Conservation (phyloP, 1,284 basidiomycete species). For the Cutaneotrichosporon sp. region DNA sequence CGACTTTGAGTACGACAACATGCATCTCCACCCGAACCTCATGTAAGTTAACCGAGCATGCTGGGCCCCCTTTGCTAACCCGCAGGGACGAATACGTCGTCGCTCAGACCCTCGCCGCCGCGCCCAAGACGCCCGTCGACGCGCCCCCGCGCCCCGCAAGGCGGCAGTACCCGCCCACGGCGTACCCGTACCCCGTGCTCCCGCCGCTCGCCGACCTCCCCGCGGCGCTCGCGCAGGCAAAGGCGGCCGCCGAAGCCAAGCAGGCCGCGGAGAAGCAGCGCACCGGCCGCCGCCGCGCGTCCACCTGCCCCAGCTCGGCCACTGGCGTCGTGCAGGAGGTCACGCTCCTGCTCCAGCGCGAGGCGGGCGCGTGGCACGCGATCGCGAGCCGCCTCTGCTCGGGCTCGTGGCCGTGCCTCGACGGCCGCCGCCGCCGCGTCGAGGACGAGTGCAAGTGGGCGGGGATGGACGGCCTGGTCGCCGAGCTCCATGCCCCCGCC, state of each 20-base stretch:
- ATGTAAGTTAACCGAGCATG: slow-evolving; percentile 19
- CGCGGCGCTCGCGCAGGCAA: slow-evolving; percentile 15
- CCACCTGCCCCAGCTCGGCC: slow-evolving; percentile 16
- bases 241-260: slow-evolving; percentile 2
- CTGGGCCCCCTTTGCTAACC: background rate
- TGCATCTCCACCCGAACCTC: slow-evolving; percentile 19
- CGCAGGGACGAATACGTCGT: slow-evolving; percentile 34
- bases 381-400: slow-evolving; percentile 33
- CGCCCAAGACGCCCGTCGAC: background rate
- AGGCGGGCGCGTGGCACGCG: slow-evolving; percentile 35
- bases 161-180: slow-evolving; percentile 8
- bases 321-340: slow-evolving; percentile 23
- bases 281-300: slow-evolving; percentile 14
- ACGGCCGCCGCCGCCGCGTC: slow-evolving; percentile 21
- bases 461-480: slow-evolving; percentile 25
- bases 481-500: slow-evolving; percentile 19
- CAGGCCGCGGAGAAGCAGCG: background rate
- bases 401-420: slow-evolving; percentile 28
- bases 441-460: slow-evolving; percentile 34
- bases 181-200: slow-evolving; percentile 11
- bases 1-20: slow-evolving; percentile 35
- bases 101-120: slow-evolving; percentile 16
- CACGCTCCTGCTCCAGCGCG: slow-evolving; percentile 32
- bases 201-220: slow-evolving; percentile 22
- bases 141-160: slow-evolving; percentile 6